Conservation (phyloP, 495 filamentous ascomycete genomes). For the Bryoglossum gracile region DNA sequence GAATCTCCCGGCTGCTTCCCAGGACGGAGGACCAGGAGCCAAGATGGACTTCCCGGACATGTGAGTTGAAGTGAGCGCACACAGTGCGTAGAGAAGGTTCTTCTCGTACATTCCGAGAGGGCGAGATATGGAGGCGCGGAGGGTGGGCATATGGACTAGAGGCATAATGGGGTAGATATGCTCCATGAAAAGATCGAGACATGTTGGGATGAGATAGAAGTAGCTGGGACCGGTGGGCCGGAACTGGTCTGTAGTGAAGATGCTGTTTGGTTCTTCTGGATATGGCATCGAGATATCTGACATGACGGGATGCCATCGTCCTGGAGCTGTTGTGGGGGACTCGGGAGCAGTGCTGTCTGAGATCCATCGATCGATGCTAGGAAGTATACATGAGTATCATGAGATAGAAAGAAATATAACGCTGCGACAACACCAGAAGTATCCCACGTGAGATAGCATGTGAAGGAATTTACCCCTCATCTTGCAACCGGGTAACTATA, state of each 20-base stretch:
- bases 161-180: slow-evolving; percentile 36
- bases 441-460: background rate
- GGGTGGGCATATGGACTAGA: slow-evolving; percentile 29
- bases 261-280: slow-evolving; percentile 23
- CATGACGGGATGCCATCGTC: slow-evolving; percentile 20
- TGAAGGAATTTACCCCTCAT: background rate
- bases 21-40: slow-evolving; percentile 25
- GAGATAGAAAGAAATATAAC: background rate
- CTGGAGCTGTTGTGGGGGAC: slow-evolving; percentile 7
- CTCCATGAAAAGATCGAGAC: slow-evolving; percentile 34
- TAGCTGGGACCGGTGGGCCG: slow-evolving; percentile 25
- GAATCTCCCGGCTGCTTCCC: slow-evolving; percentile 30
- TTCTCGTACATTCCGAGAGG: slow-evolving; percentile 26
- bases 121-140: slow-evolving; percentile 20
- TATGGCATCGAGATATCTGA: slow-evolving; percentile 11
- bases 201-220: slow-evolving; percentile 29
- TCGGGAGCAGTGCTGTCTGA: slow-evolving; percentile 13
- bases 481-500: background rate
- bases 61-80: slow-evolving; percentile 29
- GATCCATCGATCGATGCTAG: slow-evolving; percentile 20
- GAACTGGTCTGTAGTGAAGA: slow-evolving; percentile 26
- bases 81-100: slow-evolving; percentile 30
- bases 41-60: slow-evolving; percentile 28
- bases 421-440: background rate
- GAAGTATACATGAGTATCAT: slow-evolving; percentile 1